Conservation (phyloP, 2,329 filamentous ascomycete species). For the Epichloe glyceriae region DNA sequence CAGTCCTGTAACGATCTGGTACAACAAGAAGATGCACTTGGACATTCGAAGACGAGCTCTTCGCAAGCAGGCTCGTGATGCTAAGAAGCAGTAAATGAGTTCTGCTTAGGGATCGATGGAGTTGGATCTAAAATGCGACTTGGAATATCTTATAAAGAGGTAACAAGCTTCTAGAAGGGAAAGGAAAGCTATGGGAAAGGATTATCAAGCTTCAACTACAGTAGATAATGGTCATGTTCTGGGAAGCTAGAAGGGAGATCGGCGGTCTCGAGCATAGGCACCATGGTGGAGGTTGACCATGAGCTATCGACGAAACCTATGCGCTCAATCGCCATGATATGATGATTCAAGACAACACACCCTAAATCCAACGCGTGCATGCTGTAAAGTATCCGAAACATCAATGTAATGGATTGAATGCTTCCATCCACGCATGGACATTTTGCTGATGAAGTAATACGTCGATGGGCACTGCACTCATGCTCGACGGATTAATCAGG, state of each 20-base stretch:
- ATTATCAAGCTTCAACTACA: not conserved
- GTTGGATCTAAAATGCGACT: not conserved
- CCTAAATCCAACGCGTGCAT: too few relatives aligned
- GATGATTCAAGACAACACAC: too few relatives aligned
- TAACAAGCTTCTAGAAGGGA: not conserved
- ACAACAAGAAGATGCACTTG: slow-evolving; percentile 59
- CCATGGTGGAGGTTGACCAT: too few relatives aligned
- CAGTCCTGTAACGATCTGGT: slow-evolving; percentile 31
- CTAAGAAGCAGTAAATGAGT: slow-evolving; percentile 46
- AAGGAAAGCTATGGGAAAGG: not conserved
- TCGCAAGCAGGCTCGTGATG: slow-evolving; percentile 70
- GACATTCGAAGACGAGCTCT: slow-evolving; percentile 72
- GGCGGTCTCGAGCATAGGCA: too few relatives aligned
- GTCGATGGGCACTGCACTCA: too few relatives aligned
- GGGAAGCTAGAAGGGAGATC: not conserved
- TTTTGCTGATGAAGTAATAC: too few relatives aligned
- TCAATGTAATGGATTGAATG: too few relatives aligned
- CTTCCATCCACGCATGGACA: too few relatives aligned
- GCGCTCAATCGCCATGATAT: too few relatives aligned
- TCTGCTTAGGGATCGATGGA: not conserved
- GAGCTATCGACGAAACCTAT: too few relatives aligned
- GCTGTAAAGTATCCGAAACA: too few relatives aligned
- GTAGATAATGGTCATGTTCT: not conserved
- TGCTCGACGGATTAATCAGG: not conserved
- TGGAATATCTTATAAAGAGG: not conserved